Conservation (phyloP, 768 basidiomycete genomes). For the Tremella yokohamensis region DNA sequence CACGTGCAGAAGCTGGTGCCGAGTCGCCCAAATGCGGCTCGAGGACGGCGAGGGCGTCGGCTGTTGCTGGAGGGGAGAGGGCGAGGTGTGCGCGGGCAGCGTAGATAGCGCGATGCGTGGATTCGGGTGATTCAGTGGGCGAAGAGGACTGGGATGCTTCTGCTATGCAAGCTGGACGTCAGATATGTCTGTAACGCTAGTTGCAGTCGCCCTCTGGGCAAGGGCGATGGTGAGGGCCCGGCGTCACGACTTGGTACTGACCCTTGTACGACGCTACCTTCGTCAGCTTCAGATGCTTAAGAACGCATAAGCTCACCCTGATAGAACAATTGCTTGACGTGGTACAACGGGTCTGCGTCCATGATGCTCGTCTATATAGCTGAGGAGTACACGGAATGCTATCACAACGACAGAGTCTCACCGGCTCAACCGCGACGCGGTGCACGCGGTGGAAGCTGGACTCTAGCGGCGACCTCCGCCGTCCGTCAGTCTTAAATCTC, state of each 20-base stretch:
- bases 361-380: conserved; percentile 27
- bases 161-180: conserved; percentile 40
- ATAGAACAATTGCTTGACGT: conserved; percentile 51
- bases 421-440: no score
- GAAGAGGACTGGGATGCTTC: conserved; percentile 41
- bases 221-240: conserved; percentile 1
- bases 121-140: conserved; percentile 26
- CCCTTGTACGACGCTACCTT: conserved; percentile 45
- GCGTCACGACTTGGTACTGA: conserved; percentile 2
- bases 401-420: no score
- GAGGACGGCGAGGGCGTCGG: conserved; percentile 24
- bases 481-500: no score
- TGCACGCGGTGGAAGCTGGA: background rate
- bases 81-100: conserved; percentile 49
- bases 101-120: conserved; percentile 46
- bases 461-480: background rate
- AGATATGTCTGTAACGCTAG: background rate
- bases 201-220: conserved; percentile 4
- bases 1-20: conserved; percentile 45
- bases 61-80: conserved; percentile 24
- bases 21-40: conserved; percentile 23
- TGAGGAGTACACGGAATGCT: no score
- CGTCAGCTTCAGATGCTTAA: no score
- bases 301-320: conserved; percentile 36
- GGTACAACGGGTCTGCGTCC: conserved; percentile 50